Percentiles rank a stretch among this genome's conserved stretches.
These are phyloP conservation scores for Gillenia trifoliata DNA, from an alignment of 306 rosid species.

Conservation along the genomic window DNA sequence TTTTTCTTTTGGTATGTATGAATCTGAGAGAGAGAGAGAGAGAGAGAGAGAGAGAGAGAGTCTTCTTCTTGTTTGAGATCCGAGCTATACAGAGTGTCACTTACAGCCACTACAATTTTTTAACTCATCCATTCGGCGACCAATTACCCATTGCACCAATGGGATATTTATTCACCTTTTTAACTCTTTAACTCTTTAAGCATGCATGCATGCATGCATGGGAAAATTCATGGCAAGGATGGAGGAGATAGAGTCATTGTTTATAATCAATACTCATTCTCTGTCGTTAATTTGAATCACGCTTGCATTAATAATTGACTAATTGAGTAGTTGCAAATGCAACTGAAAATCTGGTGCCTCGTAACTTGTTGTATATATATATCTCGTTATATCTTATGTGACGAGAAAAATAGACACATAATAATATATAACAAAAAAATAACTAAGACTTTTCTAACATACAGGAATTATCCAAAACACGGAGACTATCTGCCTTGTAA, in stretches of 20 bases:
- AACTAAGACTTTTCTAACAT: too few relatives aligned
- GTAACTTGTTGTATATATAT: too few relatives aligned
- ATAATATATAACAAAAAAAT: too few relatives aligned
- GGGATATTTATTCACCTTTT: neutral
- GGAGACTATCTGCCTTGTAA: too few relatives aligned
- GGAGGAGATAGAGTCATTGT: neutral
- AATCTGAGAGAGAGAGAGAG: constrained; percentile 12
- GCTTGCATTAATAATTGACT: neutral
- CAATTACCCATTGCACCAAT: constrained; percentile 4
- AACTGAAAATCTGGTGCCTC: neutral
- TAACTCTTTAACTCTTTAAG: neutral
- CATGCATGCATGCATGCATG: neutral
- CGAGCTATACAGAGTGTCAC: constrained; percentile 63
- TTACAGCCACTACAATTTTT: constrained; percentile 25
- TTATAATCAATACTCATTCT: neutral
- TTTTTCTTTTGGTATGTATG: constrained; percentile 33
- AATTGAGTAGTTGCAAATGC: neutral
- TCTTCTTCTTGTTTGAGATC: constrained; percentile 62
- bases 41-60: neutral
- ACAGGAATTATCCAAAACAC: too few relatives aligned
- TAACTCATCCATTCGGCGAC: constrained; percentile 31
- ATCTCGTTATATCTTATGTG: too few relatives aligned
- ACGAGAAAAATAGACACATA: too few relatives aligned
- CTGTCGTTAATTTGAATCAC: neutral
- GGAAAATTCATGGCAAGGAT: neutral